Evolutionary conservation across 257 asterid genomes (phyloP).

Genomic region (Solanum rostratum): DNA sequence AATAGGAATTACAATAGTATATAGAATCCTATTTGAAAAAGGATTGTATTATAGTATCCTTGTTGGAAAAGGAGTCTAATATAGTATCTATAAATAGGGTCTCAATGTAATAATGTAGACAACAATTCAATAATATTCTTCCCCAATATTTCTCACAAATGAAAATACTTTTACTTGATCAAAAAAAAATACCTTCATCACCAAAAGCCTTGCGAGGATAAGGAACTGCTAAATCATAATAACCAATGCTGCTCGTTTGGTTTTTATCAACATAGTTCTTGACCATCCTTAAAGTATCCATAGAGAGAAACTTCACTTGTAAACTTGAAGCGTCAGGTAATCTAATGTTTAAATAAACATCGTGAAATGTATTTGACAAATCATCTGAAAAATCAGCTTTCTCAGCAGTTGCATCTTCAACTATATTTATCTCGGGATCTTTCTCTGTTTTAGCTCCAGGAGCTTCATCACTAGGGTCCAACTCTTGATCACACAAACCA

Average conservation of each 20-base stretch:
- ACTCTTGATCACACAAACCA: conserved; percentile 7
- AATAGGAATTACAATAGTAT: too few relatives aligned
- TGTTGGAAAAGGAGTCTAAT: too few relatives aligned
- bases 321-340: conserved; percentile 67
- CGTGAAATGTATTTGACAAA: conserved; percentile 32
- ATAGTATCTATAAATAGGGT: too few relatives aligned
- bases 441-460: conserved; percentile 21
- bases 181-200: conserved; percentile 49
- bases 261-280: conserved; percentile 47
- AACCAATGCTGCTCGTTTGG: conserved; percentile 38
- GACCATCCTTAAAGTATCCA: conserved; percentile 64
- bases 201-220: conserved; percentile 87
- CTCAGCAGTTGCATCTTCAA: conserved; percentile 27
- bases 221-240: conserved; percentile 75
- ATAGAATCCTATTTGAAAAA: too few relatives aligned
- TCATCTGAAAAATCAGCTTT: conserved; percentile 25
- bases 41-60: too few relatives aligned
- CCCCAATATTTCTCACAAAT: too few relatives aligned
- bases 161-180: background rate
- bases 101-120: too few relatives aligned
- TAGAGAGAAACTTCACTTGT: conserved; percentile 43
- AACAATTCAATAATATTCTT: too few relatives aligned
- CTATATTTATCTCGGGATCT: conserved; percentile 5
- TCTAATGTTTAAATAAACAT: conserved; percentile 63
- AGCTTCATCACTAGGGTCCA: conserved; percentile 17